Conservation (phyloP, 306 rosid species). For the Trifolium dubium region DNA sequence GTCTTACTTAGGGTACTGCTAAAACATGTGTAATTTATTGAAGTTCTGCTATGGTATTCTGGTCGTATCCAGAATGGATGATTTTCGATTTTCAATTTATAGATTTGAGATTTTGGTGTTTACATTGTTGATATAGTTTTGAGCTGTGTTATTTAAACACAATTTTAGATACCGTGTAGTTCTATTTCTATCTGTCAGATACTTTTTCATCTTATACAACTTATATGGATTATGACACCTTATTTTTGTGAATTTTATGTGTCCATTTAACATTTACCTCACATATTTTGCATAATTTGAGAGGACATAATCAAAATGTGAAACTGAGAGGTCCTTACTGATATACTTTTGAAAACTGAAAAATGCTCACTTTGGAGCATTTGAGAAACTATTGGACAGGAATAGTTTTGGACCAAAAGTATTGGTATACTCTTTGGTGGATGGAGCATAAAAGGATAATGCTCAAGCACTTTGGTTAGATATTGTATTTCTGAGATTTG, state of each 20-base stretch:
- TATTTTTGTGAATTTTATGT: background rate
- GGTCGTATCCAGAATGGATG: slow-evolving; percentile 52
- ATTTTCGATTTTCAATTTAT: slow-evolving; percentile 45
- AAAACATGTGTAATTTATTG: slow-evolving; percentile 51
- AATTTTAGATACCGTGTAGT: background rate
- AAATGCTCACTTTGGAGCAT: slow-evolving; percentile 5
- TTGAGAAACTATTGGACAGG: slow-evolving; percentile 20
- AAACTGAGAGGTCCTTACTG: slow-evolving; percentile 15
- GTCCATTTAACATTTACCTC: background rate
- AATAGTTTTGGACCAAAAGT: slow-evolving; percentile 24
- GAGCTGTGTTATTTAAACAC: background rate
- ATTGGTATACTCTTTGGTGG: slow-evolving; percentile 31
- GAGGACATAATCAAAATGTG: slow-evolving; percentile 21
- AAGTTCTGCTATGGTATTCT: slow-evolving; percentile 39
- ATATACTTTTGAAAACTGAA: background rate
- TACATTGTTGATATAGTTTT: slow-evolving; percentile 21
- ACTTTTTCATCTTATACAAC: too few species aligned
- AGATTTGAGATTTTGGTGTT: slow-evolving; percentile 39
- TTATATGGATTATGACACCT: background rate
- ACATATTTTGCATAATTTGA: slow-evolving; percentile 29
- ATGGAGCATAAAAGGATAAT: slow-evolving; percentile 47
- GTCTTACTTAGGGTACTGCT: slow-evolving; percentile 45
- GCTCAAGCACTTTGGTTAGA: slow-evolving; percentile 36
- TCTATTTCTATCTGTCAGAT: background rate
- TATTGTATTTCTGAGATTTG: slow-evolving; percentile 24